Evolutionary conservation across 2,329 filamentous ascomycete genomes (phyloP).

Genomic region (Ophiocordyceps camponoti-leonardi): DNA sequence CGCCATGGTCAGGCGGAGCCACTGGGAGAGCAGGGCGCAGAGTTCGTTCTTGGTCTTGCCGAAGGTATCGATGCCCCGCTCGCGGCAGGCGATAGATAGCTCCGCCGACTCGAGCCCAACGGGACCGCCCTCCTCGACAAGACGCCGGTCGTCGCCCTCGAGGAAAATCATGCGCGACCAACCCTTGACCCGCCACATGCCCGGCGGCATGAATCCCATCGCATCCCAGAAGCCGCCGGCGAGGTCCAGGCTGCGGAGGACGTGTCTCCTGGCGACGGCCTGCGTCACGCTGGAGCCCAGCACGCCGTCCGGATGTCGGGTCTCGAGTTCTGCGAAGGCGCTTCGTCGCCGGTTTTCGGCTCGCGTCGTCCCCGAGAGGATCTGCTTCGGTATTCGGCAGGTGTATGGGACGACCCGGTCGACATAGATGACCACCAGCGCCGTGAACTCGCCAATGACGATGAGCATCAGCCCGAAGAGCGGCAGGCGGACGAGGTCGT

Average conservation of each 20-base stretch:
- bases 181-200: conserved; percentile 37
- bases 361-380: conserved; percentile 36
- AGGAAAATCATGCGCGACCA: conserved; percentile 42
- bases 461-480: conserved; percentile 61
- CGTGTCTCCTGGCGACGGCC: conserved; percentile 16
- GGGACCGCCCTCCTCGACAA: conserved; percentile 43
- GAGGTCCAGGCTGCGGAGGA: conserved; percentile 26
- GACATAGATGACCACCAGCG: conserved; percentile 57
- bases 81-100: conserved; percentile 51
- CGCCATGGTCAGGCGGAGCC: conserved; percentile 27
- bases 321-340: conserved; percentile 27
- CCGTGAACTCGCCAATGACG: conserved; percentile 73
- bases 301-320: conserved; percentile 16
- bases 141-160: conserved; percentile 51
- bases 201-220: conserved; percentile 26
- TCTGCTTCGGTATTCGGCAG: conserved; percentile 67
- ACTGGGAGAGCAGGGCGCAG: conserved; percentile 24
- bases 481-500: conserved; percentile 64
- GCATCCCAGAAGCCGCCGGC: conserved; percentile 32
- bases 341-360: conserved; percentile 32
- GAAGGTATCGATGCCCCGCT: conserved; percentile 45
- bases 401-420: conserved; percentile 58
- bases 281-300: conserved; percentile 14
- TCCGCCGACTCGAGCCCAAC: conserved; percentile 42
- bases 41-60: conserved; percentile 41